These are phyloP conservation scores for Fusarium siculi DNA, from an alignment of 2,329 filamentous ascomycete species.

Conservation along the genomic window DNA sequence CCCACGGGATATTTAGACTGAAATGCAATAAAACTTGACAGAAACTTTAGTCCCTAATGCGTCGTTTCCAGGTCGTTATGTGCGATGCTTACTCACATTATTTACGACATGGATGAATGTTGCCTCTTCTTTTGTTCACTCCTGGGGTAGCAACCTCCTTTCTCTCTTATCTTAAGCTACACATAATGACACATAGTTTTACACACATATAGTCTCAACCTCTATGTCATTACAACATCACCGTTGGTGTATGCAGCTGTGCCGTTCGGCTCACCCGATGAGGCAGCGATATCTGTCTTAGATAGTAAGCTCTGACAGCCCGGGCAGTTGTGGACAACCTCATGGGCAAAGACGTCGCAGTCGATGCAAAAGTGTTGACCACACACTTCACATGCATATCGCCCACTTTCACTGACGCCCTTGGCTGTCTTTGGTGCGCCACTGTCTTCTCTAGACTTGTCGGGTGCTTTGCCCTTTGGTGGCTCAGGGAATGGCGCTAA, in stretches of 20 bases:
- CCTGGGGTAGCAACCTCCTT: slow-evolving; percentile 21
- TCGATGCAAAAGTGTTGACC: slow-evolving; percentile 95
- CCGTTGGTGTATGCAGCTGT: slow-evolving; percentile 49
- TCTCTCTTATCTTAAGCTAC: background rate
- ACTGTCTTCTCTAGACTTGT: slow-evolving; percentile 39
- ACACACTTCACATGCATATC: slow-evolving; percentile 92
- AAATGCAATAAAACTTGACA: slow-evolving; percentile 12
- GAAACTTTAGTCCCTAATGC: slow-evolving; percentile 12
- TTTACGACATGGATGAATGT: slow-evolving; percentile 13
- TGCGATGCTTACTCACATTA: slow-evolving; percentile 14
- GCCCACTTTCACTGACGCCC: slow-evolving; percentile 83
- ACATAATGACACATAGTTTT: background rate
- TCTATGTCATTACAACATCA: slow-evolving; percentile 55
- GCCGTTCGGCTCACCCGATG: slow-evolving; percentile 45
- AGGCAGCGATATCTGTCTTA: slow-evolving; percentile 25
- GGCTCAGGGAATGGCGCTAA: slow-evolving; percentile 74
- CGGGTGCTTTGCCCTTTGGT: slow-evolving; percentile 38
- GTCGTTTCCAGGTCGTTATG: slow-evolving; percentile 18
- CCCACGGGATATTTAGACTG: slow-evolving; percentile 1
- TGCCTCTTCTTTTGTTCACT: slow-evolving; percentile 20
- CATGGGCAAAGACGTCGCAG: slow-evolving; percentile 95
- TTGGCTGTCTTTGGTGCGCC: slow-evolving; percentile 52
- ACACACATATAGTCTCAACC: background rate
- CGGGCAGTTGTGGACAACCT: slow-evolving; percentile 94
- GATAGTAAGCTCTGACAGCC: slow-evolving; percentile 74